Evolutionary conservation across 1,139 yeast species (phyloP).

Genomic region (Geotrichum phurueaensis): DNA sequence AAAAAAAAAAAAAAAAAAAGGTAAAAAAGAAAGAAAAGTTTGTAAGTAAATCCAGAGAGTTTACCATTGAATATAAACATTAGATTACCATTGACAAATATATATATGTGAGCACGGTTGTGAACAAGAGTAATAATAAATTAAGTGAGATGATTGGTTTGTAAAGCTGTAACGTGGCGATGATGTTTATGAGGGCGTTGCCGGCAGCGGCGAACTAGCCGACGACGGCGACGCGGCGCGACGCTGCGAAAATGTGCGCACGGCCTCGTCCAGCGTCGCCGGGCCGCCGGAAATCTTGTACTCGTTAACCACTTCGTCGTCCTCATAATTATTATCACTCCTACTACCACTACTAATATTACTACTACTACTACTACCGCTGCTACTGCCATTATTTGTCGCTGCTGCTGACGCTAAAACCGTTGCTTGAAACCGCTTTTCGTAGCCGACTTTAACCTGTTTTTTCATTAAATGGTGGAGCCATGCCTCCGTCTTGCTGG

Average conservation of each 20-base stretch:
- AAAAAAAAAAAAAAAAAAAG: too few relatives aligned
- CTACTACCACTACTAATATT: too few relatives aligned
- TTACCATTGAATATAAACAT: too few relatives aligned
- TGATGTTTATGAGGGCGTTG: neutral
- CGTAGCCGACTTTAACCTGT: slow-evolving; percentile 35
- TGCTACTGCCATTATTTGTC: too few relatives aligned
- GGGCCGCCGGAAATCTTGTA: slow-evolving; percentile 3
- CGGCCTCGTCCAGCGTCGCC: slow-evolving; percentile 5
- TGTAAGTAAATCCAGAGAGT: too few relatives aligned
- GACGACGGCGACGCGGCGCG: neutral
- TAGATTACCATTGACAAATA: too few relatives aligned
- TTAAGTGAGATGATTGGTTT: too few relatives aligned
- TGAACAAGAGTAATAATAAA: too few relatives aligned
- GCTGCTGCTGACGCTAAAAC: slow-evolving; percentile 22
- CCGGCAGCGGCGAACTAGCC: neutral
- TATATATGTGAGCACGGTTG: too few relatives aligned
- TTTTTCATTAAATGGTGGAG: slow-evolving; percentile 33
- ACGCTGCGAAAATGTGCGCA: neutral
- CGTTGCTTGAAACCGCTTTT: slow-evolving; percentile 34
- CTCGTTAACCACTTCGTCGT: neutral
- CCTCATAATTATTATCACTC: neutral
- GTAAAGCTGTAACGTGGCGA: too few relatives aligned
- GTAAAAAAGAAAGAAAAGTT: too few relatives aligned
- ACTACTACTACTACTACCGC: neutral
- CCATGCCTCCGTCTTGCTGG: slow-evolving; percentile 31